Evolutionary conservation across 768 basidiomycete species (phyloP).

Genomic region (Xerocomus brunneocitrinus): DNA sequence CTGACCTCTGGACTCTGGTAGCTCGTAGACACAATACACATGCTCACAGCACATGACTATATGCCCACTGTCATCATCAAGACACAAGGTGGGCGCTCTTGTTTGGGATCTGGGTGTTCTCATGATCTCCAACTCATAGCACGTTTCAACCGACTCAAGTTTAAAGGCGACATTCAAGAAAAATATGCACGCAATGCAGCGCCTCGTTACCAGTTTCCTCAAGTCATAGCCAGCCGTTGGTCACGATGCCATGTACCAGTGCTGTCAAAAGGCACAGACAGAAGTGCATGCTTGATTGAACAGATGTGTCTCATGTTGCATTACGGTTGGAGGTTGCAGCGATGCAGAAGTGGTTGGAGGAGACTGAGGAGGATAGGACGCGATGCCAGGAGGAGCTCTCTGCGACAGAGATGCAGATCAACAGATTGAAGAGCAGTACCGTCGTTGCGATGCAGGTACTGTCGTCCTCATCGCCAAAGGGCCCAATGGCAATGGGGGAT

Average conservation of each 20-base stretch:
- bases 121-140: conserved; percentile 28
- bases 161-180: conserved; percentile 45
- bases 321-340: conserved; percentile 56
- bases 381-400: conserved; percentile 48
- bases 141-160: conserved; percentile 27
- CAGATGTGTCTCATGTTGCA: conserved; percentile 18
- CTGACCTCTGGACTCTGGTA: conserved; percentile 30
- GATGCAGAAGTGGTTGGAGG: conserved; percentile 45
- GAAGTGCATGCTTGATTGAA: conserved; percentile 43
- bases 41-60: conserved; percentile 51
- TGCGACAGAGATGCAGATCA: conserved; percentile 55
- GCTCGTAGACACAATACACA: conserved; percentile 66
- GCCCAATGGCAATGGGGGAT: conserved; percentile 28
- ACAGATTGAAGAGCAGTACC: conserved; percentile 53
- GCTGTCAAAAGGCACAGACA: conserved; percentile 51
- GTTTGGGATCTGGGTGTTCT: not conserved
- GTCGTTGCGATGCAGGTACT: conserved; percentile 45
- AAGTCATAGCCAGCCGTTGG: conserved; percentile 31
- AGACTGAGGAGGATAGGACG: conserved; percentile 46
- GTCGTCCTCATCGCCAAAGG: conserved; percentile 30
- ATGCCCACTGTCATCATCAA: conserved; percentile 40
- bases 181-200: conserved; percentile 54
- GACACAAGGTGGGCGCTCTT: conserved; percentile 35
- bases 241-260: conserved; percentile 38
- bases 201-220: conserved; percentile 56